phyloP scores from a whole-genome alignment of 345 rosid genomes.

The Salix purpurea region DNA sequence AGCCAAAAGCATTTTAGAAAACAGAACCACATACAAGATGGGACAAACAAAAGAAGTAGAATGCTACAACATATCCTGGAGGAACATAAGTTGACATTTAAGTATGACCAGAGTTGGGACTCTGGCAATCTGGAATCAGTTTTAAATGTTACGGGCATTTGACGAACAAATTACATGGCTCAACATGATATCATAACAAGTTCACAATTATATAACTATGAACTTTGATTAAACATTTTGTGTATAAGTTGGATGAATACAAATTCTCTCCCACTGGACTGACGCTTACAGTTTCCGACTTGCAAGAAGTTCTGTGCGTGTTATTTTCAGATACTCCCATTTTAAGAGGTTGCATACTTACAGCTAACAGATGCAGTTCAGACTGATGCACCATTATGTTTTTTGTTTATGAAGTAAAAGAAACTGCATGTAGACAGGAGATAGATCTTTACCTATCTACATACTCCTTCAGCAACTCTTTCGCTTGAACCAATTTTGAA shows the following conservation, averaged over 20 bases:
- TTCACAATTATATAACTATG: neutral
- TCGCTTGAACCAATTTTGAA: slow-evolving; percentile 94
- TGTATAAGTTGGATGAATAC: neutral
- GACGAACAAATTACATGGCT: neutral
- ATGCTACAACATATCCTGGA: neutral
- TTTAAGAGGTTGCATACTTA: neutral
- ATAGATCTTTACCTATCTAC: slow-evolving; percentile 57
- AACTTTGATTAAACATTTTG: neutral
- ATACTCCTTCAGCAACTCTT: slow-evolving; percentile 91
- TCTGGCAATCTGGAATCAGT: neutral
- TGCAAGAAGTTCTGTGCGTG: neutral
- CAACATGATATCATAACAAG: neutral
- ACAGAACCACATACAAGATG: neutral
- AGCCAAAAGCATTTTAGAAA: slow-evolving; percentile 1
- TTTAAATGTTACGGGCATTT: neutral
- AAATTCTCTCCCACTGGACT: neutral
- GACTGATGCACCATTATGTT: neutral
- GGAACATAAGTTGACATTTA: neutral
- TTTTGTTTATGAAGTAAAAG: neutral
- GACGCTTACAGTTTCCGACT: neutral
- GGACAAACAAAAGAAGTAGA: neutral
- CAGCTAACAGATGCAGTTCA: neutral
- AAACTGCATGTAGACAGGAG: neutral
- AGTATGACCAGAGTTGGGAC: neutral
- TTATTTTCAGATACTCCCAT: neutral